Base-by-base conservation (phyloP, 371 early-diverging fungal genomes). In the Enterospora canceri region DNA sequence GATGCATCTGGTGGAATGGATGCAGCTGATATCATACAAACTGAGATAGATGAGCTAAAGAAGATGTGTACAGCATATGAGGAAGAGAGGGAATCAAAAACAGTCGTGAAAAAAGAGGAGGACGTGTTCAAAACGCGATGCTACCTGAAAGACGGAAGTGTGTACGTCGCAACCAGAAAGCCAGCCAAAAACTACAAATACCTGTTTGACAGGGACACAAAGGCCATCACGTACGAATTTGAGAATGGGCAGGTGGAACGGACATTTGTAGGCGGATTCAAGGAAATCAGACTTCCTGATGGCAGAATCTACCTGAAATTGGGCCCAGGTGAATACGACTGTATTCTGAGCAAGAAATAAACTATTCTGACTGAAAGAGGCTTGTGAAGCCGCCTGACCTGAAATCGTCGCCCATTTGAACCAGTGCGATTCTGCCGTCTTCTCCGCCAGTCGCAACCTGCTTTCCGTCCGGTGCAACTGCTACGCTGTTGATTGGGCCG, bases 401-500 rank as follows among this genome's bases (percentile, higher is more conserved):
- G 62, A 76, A 76, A 33, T 73, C 74, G 5, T 63, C 51, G 1
- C 69, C 77, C 65, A 72, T 65, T 48, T 53, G 46, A 3, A 77
- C 51, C 21, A 77, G 32, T 33, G 35, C 54, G 23, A 77, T 21
- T 33, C 63, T 65, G 21, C 74, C 74, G 46, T 74, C 74, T 62
- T 77, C 77, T 23, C 77, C 77, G 28, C 66, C 77, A 23, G 74
- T 71, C 50, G 46, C 54, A 63, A 71, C 82, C 77, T 84, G 85
- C 69, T 83, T 87, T 56, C 95, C 94, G 68, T 86, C 86, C 21
- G 95, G 95, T 78, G 89, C 89, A 68, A 94, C 89, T 30, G 93
- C 92, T 68, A 97, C 84, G 18, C 94, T 91, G 83, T 97, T 96
- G 82, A 97, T 93, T 62, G 97, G 95, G 74, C 96, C 94, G 82